These are phyloP conservation scores for Babesia caballi DNA, from an alignment of 169 alveolate species.

Conservation along the genomic window DNA sequence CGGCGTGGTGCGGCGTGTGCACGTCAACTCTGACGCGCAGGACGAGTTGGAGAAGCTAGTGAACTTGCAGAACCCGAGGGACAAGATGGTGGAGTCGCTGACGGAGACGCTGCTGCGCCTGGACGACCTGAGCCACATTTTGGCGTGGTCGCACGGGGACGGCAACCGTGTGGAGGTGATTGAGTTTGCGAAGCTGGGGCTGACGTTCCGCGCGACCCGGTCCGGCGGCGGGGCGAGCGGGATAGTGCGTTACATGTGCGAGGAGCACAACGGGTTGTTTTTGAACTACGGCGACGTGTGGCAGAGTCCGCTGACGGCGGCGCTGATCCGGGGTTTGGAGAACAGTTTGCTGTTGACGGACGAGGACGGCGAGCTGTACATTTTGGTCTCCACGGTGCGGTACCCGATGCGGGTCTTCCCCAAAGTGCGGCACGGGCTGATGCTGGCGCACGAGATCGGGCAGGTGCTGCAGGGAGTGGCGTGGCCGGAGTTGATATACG, in stretches of 20 bases:
- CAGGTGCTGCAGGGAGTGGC: slow-evolving; percentile 48
- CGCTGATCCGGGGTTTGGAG: slow-evolving; percentile 59
- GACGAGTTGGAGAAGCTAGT: slow-evolving; percentile 31
- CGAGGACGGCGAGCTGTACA: slow-evolving; percentile 59
- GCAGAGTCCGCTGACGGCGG: slow-evolving; percentile 59
- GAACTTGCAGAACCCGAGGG: slow-evolving; percentile 49
- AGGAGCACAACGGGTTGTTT: slow-evolving; percentile 62
- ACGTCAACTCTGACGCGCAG: background rate
- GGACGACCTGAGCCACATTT: slow-evolving; percentile 61
- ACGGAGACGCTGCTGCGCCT: slow-evolving; percentile 44
- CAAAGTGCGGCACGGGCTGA: slow-evolving; percentile 17
- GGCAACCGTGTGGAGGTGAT: slow-evolving; percentile 25
- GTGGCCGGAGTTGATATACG: slow-evolving; percentile 65
- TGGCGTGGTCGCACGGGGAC: slow-evolving; percentile 53
- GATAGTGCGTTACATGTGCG: slow-evolving; percentile 50
- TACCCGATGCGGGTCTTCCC: slow-evolving; percentile 60
- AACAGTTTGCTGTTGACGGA: slow-evolving; percentile 52
- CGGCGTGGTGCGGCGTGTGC: slow-evolving; percentile 8
- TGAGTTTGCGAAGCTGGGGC: slow-evolving; percentile 56
- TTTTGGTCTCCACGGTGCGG: slow-evolving; percentile 55
- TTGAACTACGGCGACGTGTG: slow-evolving; percentile 60
- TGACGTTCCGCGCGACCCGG: slow-evolving; percentile 47
- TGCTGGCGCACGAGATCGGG: slow-evolving; percentile 16
- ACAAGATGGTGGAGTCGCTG: slow-evolving; percentile 14
- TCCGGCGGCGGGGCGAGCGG: slow-evolving; percentile 17